Percentiles rank a stretch among this genome's conserved stretches.
Conservation (phyloP, 371 early-diverging fungal species). For the Mucor racemosus region DNA sequence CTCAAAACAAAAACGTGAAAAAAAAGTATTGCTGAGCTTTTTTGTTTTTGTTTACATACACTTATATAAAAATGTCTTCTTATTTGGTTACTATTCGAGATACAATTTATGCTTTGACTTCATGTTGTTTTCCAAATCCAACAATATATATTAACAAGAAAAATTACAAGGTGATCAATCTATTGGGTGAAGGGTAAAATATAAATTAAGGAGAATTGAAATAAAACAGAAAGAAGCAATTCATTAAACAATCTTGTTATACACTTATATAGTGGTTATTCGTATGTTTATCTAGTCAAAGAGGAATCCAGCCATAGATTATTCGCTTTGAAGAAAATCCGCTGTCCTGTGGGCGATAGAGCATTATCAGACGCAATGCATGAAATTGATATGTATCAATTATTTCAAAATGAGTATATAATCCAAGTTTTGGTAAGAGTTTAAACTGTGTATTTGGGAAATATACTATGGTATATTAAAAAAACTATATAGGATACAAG, state of each 20-base stretch:
- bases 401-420: constrained; percentile 69
- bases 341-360: constrained; percentile 62
- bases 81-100: constrained; percentile 34
- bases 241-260: background rate
- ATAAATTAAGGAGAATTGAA: background rate
- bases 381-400: constrained; percentile 71
- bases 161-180: constrained; percentile 63
- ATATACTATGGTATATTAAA: too few relatives aligned
- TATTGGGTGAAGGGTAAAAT: constrained; percentile 74
- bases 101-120: constrained; percentile 54
- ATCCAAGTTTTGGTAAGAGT: constrained; percentile 62
- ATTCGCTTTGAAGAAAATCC: constrained; percentile 72
- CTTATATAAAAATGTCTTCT: constrained; percentile 20
- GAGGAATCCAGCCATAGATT: constrained; percentile 52
- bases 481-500: constrained; percentile 23
- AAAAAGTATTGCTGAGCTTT: too few relatives aligned
- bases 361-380: constrained; percentile 65
- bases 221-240: background rate
- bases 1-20: too few relatives aligned
- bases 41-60: too few relatives aligned
- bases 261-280: constrained; percentile 62
- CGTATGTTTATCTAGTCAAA: constrained; percentile 71
- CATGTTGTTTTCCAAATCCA: constrained; percentile 65
- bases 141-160: constrained; percentile 59
- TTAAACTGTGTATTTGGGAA: too few relatives aligned